Evolutionary conservation across 495 filamentous ascomycete genomes (phyloP).

Genomic region (Pseudomonodictys pantanalensis): DNA sequence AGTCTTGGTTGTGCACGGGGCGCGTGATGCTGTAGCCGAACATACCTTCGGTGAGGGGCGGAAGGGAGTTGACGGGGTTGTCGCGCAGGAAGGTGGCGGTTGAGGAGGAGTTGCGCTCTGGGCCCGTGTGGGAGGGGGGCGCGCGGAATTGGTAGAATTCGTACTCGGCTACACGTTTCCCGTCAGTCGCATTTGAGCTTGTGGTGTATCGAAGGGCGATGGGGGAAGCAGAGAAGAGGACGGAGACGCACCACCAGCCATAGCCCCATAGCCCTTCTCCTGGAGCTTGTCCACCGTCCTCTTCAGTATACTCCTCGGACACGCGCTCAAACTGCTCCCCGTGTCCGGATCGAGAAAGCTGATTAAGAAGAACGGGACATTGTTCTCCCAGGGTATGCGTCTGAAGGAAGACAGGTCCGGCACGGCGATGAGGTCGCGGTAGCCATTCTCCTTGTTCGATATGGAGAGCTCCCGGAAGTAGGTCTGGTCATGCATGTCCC

Average conservation of each 20-base stretch:
- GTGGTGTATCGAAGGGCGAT: background rate
- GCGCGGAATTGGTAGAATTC: constrained; percentile 94
- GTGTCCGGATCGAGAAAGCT: constrained; percentile 80
- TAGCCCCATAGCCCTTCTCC: constrained; percentile 66
- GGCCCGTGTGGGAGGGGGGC: constrained; percentile 48
- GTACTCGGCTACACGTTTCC: constrained; percentile 68
- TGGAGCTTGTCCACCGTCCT: constrained; percentile 63
- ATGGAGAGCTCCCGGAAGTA: constrained; percentile 82
- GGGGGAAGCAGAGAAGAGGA: background rate
- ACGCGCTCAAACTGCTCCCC: constrained; percentile 67
- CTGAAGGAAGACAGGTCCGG: constrained; percentile 79
- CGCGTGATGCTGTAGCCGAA: constrained; percentile 96
- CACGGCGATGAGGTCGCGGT: constrained; percentile 81
- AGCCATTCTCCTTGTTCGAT: constrained; percentile 91
- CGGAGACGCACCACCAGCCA: constrained; percentile 77
- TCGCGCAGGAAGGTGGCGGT: constrained; percentile 70
- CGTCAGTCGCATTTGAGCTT: too few species aligned
- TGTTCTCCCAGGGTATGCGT: constrained; percentile 90
- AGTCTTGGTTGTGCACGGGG: constrained; percentile 88
- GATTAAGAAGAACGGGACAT: constrained; percentile 89
- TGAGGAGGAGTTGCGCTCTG: constrained; percentile 62
- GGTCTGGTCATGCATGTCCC: constrained; percentile 96
- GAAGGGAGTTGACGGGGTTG: constrained; percentile 69
- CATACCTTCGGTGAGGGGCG: constrained; percentile 89
- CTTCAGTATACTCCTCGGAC: constrained; percentile 74